phyloP scores from a whole-genome alignment of 2,329 filamentous ascomycete species.

The Anisogramma anomala region DNA sequence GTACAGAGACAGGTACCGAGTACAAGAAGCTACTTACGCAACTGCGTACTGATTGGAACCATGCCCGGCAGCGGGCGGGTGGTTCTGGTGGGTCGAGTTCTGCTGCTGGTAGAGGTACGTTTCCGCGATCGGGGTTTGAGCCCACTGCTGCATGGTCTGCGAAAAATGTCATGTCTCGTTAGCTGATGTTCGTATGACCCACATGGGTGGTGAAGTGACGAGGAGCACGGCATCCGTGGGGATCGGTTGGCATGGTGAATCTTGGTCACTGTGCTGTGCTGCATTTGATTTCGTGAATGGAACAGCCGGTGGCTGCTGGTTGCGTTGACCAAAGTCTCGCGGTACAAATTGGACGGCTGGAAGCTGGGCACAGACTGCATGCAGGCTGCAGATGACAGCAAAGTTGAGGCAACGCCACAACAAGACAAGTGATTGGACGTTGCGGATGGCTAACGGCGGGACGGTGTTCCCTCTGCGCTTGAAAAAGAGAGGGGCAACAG shows the following conservation, averaged over 20 bases:
- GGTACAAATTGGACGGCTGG: not conserved
- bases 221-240: not conserved
- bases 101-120: conserved; percentile 43
- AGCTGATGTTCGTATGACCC: conserved; percentile 8
- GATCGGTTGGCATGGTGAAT: not conserved
- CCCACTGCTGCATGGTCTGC: conserved; percentile 50
- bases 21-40: conserved; percentile 39
- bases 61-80: not conserved
- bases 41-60: conserved; percentile 34
- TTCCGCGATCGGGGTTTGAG: conserved; percentile 40
- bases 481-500: not conserved
- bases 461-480: too few relatives aligned
- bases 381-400: not conserved
- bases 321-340: not conserved
- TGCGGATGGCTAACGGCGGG: too few relatives aligned
- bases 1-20: conserved; percentile 20
- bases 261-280: too few relatives aligned
- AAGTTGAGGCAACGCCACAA: too few relatives aligned
- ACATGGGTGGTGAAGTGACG: not conserved
- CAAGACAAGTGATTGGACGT: too few relatives aligned
- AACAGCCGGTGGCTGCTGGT: not conserved
- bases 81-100: conserved; percentile 39
- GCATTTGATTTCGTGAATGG: too few relatives aligned
- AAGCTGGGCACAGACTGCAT: not conserved
- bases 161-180: conserved; percentile 15